phyloP scores from a whole-genome alignment of 1,284 basidiomycete genomes.

The Testicularia cyperi region DNA sequence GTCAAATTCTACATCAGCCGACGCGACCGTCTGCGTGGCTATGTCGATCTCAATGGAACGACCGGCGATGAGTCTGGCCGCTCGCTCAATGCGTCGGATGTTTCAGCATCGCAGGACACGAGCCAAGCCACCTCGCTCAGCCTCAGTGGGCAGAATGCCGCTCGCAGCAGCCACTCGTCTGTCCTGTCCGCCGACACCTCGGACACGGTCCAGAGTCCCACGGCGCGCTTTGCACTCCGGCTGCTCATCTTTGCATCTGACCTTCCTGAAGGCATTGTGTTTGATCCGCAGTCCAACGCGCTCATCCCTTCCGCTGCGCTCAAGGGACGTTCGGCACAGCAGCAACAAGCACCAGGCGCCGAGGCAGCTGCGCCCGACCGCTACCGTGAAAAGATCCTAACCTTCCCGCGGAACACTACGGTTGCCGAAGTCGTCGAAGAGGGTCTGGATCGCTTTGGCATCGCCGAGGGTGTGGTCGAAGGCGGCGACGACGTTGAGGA shows the following conservation, averaged over 20 bases:
- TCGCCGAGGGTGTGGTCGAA: constrained; percentile 90
- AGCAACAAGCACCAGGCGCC: no score
- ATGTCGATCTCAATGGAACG: constrained; percentile 17
- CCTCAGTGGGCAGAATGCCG: constrained; percentile 14
- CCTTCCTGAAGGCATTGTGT: constrained; percentile 86
- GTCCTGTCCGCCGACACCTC: constrained; percentile 23
- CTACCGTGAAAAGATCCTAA: constrained; percentile 52
- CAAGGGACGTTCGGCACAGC: constrained; percentile 18
- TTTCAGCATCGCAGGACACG: constrained; percentile 27
- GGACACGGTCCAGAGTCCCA: constrained; percentile 58
- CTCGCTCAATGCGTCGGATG: constrained; percentile 17
- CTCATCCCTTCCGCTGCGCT: constrained; percentile 66
- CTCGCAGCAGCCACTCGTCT: constrained; percentile 31
- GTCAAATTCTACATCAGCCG: constrained; percentile 91
- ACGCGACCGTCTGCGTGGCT: constrained; percentile 29
- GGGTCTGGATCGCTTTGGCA: constrained; percentile 86
- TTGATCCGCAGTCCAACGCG: constrained; percentile 85
- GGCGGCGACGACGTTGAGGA: constrained; percentile 97
- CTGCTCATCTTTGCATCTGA: constrained; percentile 83
- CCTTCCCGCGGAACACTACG: constrained; percentile 84
- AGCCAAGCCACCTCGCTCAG: constrained; percentile 28
- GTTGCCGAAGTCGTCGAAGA: constrained; percentile 94
- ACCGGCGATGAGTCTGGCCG: constrained; percentile 20
- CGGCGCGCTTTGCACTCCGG: constrained; percentile 79
- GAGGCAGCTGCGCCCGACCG: no score